Base-by-base conservation (phyloP, 2,329 filamentous ascomycete species). In the Tothia fuscella region DNA sequence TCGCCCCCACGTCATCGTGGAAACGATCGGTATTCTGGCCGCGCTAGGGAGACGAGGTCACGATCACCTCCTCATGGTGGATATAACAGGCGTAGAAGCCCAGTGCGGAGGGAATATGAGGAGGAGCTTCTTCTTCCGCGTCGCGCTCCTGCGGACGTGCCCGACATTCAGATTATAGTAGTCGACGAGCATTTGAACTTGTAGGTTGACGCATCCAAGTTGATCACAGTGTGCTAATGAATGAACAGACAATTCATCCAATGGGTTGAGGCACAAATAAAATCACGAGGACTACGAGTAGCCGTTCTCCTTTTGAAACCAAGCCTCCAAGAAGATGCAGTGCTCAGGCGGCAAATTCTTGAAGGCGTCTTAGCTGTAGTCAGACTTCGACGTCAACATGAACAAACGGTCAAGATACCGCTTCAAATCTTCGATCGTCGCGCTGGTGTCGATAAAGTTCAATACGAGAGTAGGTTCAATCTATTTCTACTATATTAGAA, bases 291-390 rank as follows among this genome's bases (percentile, higher is more conserved):
- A 2, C 66, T 96, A 28, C 80, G 74, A 46, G 79, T 80, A 12
- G 82, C 93, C 52, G 78, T 87, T 16, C 79, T 94, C 62, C 81
- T 82, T 50, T 67, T 95, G 34, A 81, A 79, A 42, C 78, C 85
- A 22, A 77, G 82, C 17, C 76, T 93, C 34, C 75, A 82, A 14
- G 78, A 88, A 47, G 76, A 81, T 26, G 75, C 80, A 4, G 78
- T 94, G n/a, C 76, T 95, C 40, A 79, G 85, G 50, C 74, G 83
- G 40, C 86, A 94, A 56, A 83, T 93, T 28, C 66, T 88, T 9
- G 88, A 96, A 59, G 89, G 91, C 14, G 89, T 95, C 1, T 73
- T 84, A 39, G 89, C 82, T 6, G 82, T 95, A 12, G 78, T 85
- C 4, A 80, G 86, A 51, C 71, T 96, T 12, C 78, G 82, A 46